These are phyloP conservation scores for Saksenaea vasiformis DNA, from an alignment of 371 early-diverging fungal genomes.

Conservation along the genomic window DNA sequence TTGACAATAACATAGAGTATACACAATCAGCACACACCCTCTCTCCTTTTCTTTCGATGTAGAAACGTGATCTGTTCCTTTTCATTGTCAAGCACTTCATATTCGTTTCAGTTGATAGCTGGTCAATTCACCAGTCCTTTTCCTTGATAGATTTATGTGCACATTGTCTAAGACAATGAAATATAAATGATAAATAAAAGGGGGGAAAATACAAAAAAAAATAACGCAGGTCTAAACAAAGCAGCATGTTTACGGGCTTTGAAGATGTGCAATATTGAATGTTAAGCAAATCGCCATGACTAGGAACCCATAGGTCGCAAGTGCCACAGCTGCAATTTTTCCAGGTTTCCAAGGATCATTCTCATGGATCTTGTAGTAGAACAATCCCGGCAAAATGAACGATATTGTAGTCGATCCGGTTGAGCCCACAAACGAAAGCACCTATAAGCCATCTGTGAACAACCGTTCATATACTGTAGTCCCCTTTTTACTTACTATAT, in stretches of 20 bases:
- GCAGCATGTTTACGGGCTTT: not conserved
- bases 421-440: conserved; percentile 95
- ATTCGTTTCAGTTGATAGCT: not conserved
- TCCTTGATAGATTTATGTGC: not conserved
- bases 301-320: conserved; percentile 59
- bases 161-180: conserved; percentile 2
- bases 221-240: conserved; percentile 1
- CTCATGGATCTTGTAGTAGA: conserved; percentile 87
- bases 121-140: not conserved
- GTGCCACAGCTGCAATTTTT: conserved; percentile 51
- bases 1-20: not conserved
- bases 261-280: conserved; percentile 52
- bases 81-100: not conserved
- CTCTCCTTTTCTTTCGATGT: not conserved
- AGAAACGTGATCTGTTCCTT: not conserved
- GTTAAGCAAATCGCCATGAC: conserved; percentile 68
- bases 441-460: conserved; percentile 36
- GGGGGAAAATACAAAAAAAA: not conserved
- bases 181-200: not conserved
- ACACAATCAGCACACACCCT: not conserved
- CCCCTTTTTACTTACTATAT: conserved; percentile 52
- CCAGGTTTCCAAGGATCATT: conserved; percentile 58
- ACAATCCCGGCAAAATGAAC: conserved; percentile 95
- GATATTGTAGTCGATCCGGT: conserved; percentile 98
- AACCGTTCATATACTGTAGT: conserved; percentile 22